These are phyloP conservation scores for Pelargonium nanum DNA, from an alignment of 345 rosid species.

Conservation along the genomic window DNA sequence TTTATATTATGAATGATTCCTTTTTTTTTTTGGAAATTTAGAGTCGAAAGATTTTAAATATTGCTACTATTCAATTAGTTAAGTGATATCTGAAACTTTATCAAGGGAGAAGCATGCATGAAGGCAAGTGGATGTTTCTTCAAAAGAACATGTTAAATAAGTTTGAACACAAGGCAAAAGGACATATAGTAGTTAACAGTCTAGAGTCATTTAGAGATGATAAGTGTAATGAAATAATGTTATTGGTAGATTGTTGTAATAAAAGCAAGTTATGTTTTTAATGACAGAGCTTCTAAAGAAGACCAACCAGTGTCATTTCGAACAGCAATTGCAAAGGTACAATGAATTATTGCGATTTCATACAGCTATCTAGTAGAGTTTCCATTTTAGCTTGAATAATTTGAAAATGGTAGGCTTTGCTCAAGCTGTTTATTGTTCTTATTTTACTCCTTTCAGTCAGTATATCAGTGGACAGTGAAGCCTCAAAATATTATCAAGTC, in stretches of 20 bases:
- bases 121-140: not conserved
- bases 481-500: constrained; percentile 77
- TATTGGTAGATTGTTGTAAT: not conserved
- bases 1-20: not conserved
- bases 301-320: constrained; percentile 75
- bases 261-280: not conserved
- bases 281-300: constrained; percentile 52
- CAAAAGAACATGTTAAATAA: not conserved
- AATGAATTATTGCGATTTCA: constrained; percentile 3
- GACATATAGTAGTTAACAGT: not conserved
- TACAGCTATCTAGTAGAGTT: not conserved
- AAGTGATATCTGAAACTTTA: not conserved
- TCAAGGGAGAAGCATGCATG: not conserved
- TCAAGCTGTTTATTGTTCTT: not conserved
- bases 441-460: constrained; percentile 43
- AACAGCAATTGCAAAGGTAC: constrained; percentile 77
- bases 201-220: not conserved
- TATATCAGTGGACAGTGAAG: constrained; percentile 85
- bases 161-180: no score
- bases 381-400: not conserved
- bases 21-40: not conserved
- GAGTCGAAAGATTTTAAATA: not conserved
- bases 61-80: not conserved
- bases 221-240: not conserved
- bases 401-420: not conserved